Evolutionary conservation across 2,329 filamentous ascomycete species (phyloP).

Genomic region (Arthrobotrys iridis): DNA sequence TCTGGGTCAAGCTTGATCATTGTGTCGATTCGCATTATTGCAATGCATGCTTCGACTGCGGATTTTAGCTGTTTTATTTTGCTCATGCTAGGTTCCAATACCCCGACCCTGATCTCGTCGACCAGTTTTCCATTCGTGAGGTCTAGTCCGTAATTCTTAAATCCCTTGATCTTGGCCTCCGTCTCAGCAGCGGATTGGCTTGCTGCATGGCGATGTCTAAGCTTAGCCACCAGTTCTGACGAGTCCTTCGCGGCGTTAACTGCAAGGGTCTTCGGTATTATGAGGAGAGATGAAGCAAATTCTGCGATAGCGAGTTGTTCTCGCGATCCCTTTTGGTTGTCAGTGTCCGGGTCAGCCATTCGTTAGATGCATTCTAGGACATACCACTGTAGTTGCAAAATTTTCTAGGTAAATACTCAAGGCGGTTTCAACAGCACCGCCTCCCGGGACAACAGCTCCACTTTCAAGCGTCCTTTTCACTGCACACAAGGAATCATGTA

Average conservation of each 20-base stretch:
- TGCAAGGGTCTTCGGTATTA: slow-evolving; percentile 95
- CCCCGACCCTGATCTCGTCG: slow-evolving; percentile 92
- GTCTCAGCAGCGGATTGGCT: slow-evolving; percentile 90
- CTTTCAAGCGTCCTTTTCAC: slow-evolving; percentile 98
- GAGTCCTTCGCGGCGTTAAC: slow-evolving; percentile 97
- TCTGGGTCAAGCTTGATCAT: slow-evolving; percentile 98
- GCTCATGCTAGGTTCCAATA: slow-evolving; percentile 96
- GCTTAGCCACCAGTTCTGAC: slow-evolving; percentile 92
- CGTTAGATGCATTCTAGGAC: slow-evolving; percentile 59
- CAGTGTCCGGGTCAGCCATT: neutral
- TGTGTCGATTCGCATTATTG: slow-evolving; percentile 99
- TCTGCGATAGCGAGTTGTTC: slow-evolving; percentile 98
- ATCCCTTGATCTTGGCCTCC: slow-evolving; percentile 92
- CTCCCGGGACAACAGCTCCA: slow-evolving; percentile 94
- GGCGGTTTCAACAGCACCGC: slow-evolving; percentile 97
- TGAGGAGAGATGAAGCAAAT: slow-evolving; percentile 91
- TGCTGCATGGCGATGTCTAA: slow-evolving; percentile 91
- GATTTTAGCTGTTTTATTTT: slow-evolving; percentile 95
- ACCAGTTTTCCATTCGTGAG: slow-evolving; percentile 87
- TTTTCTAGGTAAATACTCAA: slow-evolving; percentile 99
- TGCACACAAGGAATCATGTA: slow-evolving; percentile 95
- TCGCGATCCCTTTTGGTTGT: slow-evolving; percentile 73
- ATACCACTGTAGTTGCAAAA: slow-evolving; percentile 91
- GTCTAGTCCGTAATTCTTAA: slow-evolving; percentile 98
- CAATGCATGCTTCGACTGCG: slow-evolving; percentile 97